Evolutionary conservation across 305 asterid genomes (phyloP).

Genomic region (Solanum aculeatissimum): DNA sequence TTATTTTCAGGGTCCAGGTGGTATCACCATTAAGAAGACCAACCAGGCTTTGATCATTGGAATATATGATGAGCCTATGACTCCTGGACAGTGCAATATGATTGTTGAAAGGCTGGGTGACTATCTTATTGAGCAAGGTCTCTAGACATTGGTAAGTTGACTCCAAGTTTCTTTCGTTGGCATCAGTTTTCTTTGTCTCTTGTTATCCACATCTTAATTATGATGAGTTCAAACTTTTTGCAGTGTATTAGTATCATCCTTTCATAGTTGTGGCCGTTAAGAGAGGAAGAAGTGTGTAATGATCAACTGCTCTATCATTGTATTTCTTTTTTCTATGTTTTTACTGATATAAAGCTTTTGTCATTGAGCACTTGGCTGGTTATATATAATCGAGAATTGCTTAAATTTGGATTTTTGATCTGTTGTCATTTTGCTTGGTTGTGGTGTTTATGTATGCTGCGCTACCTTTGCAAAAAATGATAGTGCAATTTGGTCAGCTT

Average conservation of each 20-base stretch:
- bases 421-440: background rate
- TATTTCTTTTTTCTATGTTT: background rate
- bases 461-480: background rate
- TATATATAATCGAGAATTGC: background rate
- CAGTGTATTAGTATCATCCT: background rate
- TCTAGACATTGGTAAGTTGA: slow-evolving; percentile 9
- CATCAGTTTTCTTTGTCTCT: background rate
- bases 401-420: background rate
- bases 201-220: background rate
- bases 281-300: background rate
- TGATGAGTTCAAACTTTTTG: background rate
- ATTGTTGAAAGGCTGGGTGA: slow-evolving; percentile 66
- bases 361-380: slow-evolving; percentile 1
- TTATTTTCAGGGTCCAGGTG: slow-evolving; percentile 42
- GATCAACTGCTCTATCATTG: background rate
- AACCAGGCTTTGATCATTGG: slow-evolving; percentile 47
- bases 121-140: slow-evolving; percentile 44
- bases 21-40: slow-evolving; percentile 56
- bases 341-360: background rate
- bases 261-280: background rate
- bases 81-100: slow-evolving; percentile 56
- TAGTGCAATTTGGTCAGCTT: background rate
- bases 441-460: background rate
- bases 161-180: background rate
- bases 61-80: slow-evolving; percentile 54